Evolutionary conservation across 306 rosid genomes (phyloP), one percentile per base, ranked within the genome.

Genomic region (Crotalaria pallida): DNA sequence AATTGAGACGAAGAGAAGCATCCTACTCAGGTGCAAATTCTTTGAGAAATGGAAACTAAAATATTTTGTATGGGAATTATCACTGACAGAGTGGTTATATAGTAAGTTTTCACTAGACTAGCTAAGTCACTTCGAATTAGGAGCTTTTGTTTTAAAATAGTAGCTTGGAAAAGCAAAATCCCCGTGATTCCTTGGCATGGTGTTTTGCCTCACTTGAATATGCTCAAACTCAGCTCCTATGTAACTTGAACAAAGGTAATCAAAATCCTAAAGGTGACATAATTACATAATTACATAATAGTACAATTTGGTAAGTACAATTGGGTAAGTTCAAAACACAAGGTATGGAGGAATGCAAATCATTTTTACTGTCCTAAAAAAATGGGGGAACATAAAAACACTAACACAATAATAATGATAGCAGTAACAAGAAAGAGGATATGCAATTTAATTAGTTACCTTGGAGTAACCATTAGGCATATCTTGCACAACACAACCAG

Each of bases 381-480:
- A 67, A 15, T 38, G 70, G 72, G 4, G 15, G 5, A 11, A 59
- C 41, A 72, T 61, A 10, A 51, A 49, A 61, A 23, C 48, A 16
- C 26, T 1, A 7, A 4, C 27, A 34, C 27, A 16, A n/a, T 19
- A 45, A 31, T 31, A 47, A 34, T n/a, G n/a, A n/a, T n/a, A n/a
- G n/a, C n/a, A n/a, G n/a, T 17, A 73, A 52, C 72, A 22, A 74
- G 52, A 45, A 57, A 17, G 10, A 4, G 31, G 26, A 53, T 17
- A 34, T 15, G 11, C 0, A 34, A 65, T 5, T 29, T 56, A 12
- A 18, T 75, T 85, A 12, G 26, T 75, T 85, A 94, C 99, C 97
- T 91, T 95, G 49, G 99, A 95, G 78, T 87, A 95, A 31, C 99
- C 99, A 74, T 92, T 95, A 7, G 96, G 97, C 99, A 91, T 91